phyloP scores from a whole-genome alignment of 331 rosid species.

The Quercus tomentella region DNA sequence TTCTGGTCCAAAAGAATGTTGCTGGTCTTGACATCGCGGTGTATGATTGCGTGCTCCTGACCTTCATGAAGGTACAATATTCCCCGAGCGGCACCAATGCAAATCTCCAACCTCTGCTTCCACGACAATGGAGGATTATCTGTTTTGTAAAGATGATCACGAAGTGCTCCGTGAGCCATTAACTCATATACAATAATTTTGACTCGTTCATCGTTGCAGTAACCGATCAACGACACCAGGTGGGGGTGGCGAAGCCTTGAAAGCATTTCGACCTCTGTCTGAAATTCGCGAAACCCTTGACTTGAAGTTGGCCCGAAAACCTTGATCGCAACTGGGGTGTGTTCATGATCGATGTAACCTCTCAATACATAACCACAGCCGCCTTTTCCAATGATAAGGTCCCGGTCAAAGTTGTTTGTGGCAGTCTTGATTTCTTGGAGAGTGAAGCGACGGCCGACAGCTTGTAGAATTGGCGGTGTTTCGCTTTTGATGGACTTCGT shows the following conservation, averaged over 20 bases:
- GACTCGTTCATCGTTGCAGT: conserved; percentile 30
- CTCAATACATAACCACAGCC: not conserved
- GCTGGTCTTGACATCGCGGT: conserved; percentile 53
- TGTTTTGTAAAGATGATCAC: conserved; percentile 23
- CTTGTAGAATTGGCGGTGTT: not conserved
- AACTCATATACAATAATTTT: conserved; percentile 53
- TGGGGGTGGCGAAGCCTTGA: not conserved
- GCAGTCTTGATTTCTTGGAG: not conserved
- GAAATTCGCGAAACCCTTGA: not conserved
- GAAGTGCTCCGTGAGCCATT: conserved; percentile 38
- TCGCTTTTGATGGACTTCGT: not conserved
- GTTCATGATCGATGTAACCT: not conserved
- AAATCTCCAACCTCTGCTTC: conserved; percentile 37
- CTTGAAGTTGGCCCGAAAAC: not conserved
- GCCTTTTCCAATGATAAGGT: not conserved
- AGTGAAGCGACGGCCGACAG: not conserved
- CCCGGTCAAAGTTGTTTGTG: not conserved
- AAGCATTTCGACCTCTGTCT: not conserved
- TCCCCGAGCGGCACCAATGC: conserved; percentile 44
- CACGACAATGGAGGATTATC: conserved; percentile 29
- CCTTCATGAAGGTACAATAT: conserved; percentile 49
- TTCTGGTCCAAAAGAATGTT: conserved; percentile 51
- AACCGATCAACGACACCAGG: conserved; percentile 36
- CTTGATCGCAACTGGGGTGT: not conserved
- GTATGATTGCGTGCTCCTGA: conserved; percentile 39